Conservation (phyloP, 306 rosid species). For the Prunus davidiana region DNA sequence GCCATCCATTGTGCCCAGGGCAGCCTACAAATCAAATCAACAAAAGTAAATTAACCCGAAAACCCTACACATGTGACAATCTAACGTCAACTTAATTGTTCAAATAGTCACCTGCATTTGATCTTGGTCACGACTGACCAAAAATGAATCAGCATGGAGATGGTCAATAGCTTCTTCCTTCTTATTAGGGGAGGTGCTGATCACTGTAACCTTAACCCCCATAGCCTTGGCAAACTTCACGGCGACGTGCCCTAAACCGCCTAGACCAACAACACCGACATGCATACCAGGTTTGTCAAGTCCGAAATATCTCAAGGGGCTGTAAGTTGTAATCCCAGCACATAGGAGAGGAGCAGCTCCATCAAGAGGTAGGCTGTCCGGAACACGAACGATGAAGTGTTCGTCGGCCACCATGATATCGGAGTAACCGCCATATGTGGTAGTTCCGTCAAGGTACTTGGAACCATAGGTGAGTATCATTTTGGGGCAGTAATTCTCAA, state of each 20-base stretch:
- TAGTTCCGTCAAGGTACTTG: conserved; percentile 37
- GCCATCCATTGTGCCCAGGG: conserved; percentile 44
- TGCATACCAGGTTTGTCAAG: conserved; percentile 40
- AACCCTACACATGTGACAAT: background rate
- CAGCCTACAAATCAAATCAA: conserved; percentile 9
- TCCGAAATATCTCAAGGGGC: conserved; percentile 42
- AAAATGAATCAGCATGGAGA: conserved; percentile 45
- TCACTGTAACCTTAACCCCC: conserved; percentile 47
- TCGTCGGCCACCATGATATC: conserved; percentile 44
- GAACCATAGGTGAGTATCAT: conserved; percentile 21
- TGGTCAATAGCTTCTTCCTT: conserved; percentile 40
- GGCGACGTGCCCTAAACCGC: conserved; percentile 56
- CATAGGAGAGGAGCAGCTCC: conserved; percentile 58
- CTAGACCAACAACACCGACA: conserved; percentile 57
- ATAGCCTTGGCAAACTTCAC: conserved; percentile 58
- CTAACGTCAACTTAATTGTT: background rate
- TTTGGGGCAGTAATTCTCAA: conserved; percentile 51
- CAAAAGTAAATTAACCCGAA: background rate
- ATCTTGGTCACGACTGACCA: conserved; percentile 38
- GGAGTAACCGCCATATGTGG: conserved; percentile 50
- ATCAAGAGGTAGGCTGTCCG: conserved; percentile 43
- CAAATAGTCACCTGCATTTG: conserved; percentile 28
- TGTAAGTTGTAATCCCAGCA: conserved; percentile 56
- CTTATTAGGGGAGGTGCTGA: conserved; percentile 50
- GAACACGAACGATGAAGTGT: conserved; percentile 37